Evolutionary conservation across 208 protist species (phyloP).

Genomic region (Leptomonas seymouri): DNA sequence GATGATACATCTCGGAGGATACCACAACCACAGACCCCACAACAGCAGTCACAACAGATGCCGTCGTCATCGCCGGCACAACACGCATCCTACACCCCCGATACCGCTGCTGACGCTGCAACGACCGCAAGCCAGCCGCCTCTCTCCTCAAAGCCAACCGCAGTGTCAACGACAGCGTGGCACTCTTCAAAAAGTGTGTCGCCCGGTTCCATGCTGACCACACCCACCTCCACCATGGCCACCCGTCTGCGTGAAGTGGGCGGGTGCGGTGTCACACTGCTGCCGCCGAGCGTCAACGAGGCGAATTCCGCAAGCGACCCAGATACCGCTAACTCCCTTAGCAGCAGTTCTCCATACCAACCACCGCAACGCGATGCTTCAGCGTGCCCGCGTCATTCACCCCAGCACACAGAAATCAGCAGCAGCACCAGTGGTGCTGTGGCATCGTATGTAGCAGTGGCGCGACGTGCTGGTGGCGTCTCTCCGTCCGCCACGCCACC

Average conservation of each 20-base stretch:
- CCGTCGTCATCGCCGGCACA: neutral
- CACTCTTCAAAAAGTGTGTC: neutral
- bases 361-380: neutral
- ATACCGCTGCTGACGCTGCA: neutral
- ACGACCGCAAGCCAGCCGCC: neutral
- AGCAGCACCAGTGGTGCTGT: neutral
- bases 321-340: neutral
- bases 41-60: neutral
- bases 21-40: neutral
- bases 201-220: neutral
- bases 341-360: neutral
- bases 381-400: neutral
- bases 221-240: conserved; percentile 6
- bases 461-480: neutral
- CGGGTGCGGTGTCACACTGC: neutral
- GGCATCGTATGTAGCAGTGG: conserved; percentile 10
- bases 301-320: neutral
- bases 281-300: conserved; percentile 6
- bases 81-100: conserved; percentile 1
- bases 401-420: neutral
- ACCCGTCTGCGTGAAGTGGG: conserved; percentile 13
- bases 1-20: conserved; percentile 6
- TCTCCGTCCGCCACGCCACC: neutral
- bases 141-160: neutral
- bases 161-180: neutral